Base-by-base conservation (phyloP, 176 grass and related monocot species). In the Aechmea fasciata region DNA sequence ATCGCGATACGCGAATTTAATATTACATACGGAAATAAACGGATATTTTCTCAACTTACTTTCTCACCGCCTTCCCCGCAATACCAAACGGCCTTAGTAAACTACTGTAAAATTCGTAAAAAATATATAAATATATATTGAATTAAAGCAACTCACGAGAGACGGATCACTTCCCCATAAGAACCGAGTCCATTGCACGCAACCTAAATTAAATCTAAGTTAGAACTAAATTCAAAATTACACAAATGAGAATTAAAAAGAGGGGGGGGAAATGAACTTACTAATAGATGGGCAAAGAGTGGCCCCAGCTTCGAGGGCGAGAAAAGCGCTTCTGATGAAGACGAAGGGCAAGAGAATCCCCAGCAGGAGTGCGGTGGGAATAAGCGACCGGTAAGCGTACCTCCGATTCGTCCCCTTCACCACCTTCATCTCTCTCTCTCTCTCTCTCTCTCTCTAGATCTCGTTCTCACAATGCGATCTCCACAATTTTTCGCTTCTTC, bases 241-340 rank as follows among this genome's bases (percentile, higher is more conserved):
- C 33, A 5, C 1, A 75, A 75, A 10, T 63, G 10, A 52, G 22
- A 48, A 68, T 26, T 12, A 11, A 23, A 2, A 69, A 49, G 20
- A 41, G 10, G 22, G n/a, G 49, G 64, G 33, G 53, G 22, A 5
- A 11, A 51, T 65, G 20, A 29, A 61, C 71, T 75, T 22, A 85
- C 83, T 72, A 14, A 81, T 57, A 55, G 89, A 52, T 69, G 91
- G 70, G 84, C 92, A 89, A 62, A 96, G 82, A 10, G 88, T 85
- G 70, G 82, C 84, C 14, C 90, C 87, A 50, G 89, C 78, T 55
- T 99, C 95, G 50, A 99, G 53, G 52, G 82, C 82, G 68, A 99
- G 84, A 64, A 99, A 88, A 15, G 82, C 90, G 49, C 84, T 62
- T 51, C 95, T 81, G 61, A 94, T 75, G 80, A 99, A 78, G 54